Percentiles rank a stretch among this genome's conserved stretches.
Evolutionary conservation across 345 rosid genomes (phyloP).

Genomic region (Psidium guajava): DNA sequence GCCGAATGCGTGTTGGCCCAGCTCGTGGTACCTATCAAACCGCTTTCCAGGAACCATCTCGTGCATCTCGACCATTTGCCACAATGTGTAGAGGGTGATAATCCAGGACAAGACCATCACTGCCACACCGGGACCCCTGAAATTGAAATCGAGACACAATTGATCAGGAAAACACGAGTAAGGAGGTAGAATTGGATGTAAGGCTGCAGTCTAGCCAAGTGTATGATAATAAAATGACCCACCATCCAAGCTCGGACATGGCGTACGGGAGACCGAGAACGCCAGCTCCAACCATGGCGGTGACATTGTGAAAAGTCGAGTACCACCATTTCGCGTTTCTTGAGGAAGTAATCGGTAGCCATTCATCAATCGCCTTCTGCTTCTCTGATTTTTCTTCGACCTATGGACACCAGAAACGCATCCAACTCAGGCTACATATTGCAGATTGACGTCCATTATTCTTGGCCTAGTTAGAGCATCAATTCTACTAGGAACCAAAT

Average conservation of each 20-base stretch:
- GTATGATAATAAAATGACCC: neutral
- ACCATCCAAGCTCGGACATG: conserved; percentile 80
- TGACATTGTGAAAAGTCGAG: conserved; percentile 80
- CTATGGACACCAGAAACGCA: neutral
- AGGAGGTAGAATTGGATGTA: neutral
- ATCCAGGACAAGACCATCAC: conserved; percentile 56
- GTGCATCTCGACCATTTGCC: conserved; percentile 96
- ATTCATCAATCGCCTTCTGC: conserved; percentile 55
- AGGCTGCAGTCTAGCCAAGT: neutral
- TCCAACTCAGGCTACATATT: neutral
- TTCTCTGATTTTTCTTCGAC: conserved; percentile 17
- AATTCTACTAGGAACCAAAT: neutral
- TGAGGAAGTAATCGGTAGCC: conserved; percentile 71
- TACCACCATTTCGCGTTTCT: conserved; percentile 93
- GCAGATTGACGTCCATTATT: neutral
- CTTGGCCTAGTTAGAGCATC: neutral
- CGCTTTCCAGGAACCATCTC: conserved; percentile 75
- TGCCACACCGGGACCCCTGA: conserved; percentile 75
- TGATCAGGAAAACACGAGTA: neutral
- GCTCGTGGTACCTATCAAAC: conserved; percentile 69
- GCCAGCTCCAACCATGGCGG: conserved; percentile 91
- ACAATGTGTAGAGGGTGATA: conserved; percentile 61
- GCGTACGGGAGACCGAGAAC: conserved; percentile 81
- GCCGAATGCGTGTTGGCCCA: conserved; percentile 77
- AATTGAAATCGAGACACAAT: neutral